These are phyloP conservation scores for Diaporthe batatas DNA, from an alignment of 2,329 filamentous ascomycete species.

Conservation along the genomic window DNA sequence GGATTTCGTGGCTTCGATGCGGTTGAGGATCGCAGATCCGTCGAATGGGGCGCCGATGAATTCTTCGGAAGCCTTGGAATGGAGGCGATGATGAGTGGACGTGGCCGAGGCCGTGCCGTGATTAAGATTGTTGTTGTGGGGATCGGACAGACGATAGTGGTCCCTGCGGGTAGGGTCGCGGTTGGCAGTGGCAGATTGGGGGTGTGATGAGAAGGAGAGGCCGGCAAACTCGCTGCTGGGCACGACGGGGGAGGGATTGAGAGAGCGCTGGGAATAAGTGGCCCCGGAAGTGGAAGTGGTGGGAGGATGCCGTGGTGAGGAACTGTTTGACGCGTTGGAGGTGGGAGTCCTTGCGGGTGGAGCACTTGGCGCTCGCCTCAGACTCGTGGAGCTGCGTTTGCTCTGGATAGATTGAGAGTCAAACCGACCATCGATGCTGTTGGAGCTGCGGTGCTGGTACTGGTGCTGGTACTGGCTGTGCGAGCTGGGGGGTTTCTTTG, in stretches of 20 bases:
- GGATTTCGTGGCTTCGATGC: conserved; percentile 67
- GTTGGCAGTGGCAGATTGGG: conserved; percentile 42
- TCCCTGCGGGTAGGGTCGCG: conserved; percentile 41
- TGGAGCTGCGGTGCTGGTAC: conserved; percentile 60
- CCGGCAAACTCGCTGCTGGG: conserved; percentile 60
- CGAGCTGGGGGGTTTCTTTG: conserved; percentile 71
- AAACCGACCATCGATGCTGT: conserved; percentile 66
- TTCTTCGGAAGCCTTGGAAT: conserved; percentile 66
- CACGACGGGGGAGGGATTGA: conserved; percentile 61
- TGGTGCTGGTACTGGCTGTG: conserved; percentile 58
- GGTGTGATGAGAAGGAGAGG: conserved; percentile 54
- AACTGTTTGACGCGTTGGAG: conserved; percentile 63
- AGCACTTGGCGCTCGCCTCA: conserved; percentile 72
- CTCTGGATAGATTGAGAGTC: conserved; percentile 71
- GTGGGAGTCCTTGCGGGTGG: conserved; percentile 63
- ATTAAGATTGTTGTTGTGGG: conserved; percentile 48
- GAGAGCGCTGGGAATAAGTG: conserved; percentile 50
- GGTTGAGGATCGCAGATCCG: conserved; percentile 71
- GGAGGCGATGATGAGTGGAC: conserved; percentile 53
- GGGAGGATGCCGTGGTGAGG: conserved; percentile 62
- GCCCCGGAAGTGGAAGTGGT: conserved; percentile 41
- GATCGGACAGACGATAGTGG: conserved; percentile 47
- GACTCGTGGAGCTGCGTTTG: conserved; percentile 74
- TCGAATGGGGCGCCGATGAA: conserved; percentile 76
- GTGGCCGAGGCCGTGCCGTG: conserved; percentile 41